phyloP scores from a whole-genome alignment of 192 early-diverging fungal species.

The Ambispora gerdemannii region DNA sequence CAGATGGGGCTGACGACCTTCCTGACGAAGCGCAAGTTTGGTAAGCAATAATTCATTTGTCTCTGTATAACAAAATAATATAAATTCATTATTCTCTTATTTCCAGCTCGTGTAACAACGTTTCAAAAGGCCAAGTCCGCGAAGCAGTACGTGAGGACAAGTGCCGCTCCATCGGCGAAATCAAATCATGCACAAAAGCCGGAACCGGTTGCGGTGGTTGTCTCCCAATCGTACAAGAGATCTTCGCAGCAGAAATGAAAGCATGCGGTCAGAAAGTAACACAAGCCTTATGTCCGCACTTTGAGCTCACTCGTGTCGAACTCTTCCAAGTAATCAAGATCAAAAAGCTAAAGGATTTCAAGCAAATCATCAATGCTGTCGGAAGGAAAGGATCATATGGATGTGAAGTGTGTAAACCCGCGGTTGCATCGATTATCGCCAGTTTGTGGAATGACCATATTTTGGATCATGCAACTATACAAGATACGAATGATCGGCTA shows the following conservation, averaged over 20 bases:
- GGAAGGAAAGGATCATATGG: constrained; percentile 45
- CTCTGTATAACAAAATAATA: too few relatives aligned
- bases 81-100: too few relatives aligned
- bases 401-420: constrained; percentile 64
- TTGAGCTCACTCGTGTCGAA: constrained; percentile 55
- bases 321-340: constrained; percentile 62
- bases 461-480: constrained; percentile 46
- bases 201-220: constrained; percentile 66
- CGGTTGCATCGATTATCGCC: constrained; percentile 62
- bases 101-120: constrained; percentile 60
- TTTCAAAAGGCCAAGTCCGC: constrained; percentile 58
- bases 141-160: constrained; percentile 41
- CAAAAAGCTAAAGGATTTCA: constrained; percentile 51
- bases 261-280: constrained; percentile 51
- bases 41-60: too few relatives aligned
- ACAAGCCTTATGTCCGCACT: constrained; percentile 59
- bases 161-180: constrained; percentile 49
- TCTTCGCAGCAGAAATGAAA: constrained; percentile 61
- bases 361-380: constrained; percentile 45
- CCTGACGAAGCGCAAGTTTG: constrained; percentile 67
- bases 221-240: constrained; percentile 53
- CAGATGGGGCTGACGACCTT: constrained; percentile 48
- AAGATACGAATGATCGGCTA: constrained; percentile 70
- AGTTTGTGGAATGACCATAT: constrained; percentile 64
- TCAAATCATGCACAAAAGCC: constrained; percentile 59